Evolutionary conservation across 257 asterid genomes (phyloP).

Genomic region (Leptodermis oblonga): DNA sequence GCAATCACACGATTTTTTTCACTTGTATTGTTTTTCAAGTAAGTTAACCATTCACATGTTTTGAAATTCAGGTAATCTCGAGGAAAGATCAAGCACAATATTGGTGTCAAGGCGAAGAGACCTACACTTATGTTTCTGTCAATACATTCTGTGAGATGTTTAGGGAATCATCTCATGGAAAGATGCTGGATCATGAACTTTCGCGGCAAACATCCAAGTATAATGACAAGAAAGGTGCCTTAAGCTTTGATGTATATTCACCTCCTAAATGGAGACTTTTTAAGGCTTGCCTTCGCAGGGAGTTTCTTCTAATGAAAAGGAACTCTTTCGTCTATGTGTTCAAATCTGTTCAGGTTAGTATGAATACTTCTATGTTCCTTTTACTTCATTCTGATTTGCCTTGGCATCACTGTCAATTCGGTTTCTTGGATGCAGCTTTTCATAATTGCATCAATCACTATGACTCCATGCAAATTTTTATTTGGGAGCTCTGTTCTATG

Average conservation of each 20-base stretch:
- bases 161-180: conserved; percentile 32
- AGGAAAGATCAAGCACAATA: conserved; percentile 55
- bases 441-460: conserved; percentile 36
- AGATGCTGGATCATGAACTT: conserved; percentile 33
- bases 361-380: not conserved
- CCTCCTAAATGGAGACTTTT: conserved; percentile 46
- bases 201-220: conserved; percentile 40
- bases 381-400: not conserved
- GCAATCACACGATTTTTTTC: not conserved
- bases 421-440: too few relatives aligned
- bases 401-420: too few relatives aligned
- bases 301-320: conserved; percentile 48
- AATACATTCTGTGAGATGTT: conserved; percentile 34
- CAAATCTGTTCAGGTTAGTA: conserved; percentile 45
- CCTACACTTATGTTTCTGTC: conserved; percentile 35
- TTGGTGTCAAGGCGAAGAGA: conserved; percentile 32
- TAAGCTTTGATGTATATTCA: conserved; percentile 38
- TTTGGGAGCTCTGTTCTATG: conserved; percentile 48
- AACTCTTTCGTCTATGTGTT: conserved; percentile 46
- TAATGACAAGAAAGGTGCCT: conserved; percentile 31
- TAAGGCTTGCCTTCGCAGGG: conserved; percentile 47
- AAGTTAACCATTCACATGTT: not conserved
- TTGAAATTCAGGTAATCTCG: conserved; percentile 36
- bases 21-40: not conserved
- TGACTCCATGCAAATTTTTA: conserved; percentile 55